Evolutionary conservation across 2,329 filamentous ascomycete species (phyloP).

Genomic region (Monosporascus sp.): DNA sequence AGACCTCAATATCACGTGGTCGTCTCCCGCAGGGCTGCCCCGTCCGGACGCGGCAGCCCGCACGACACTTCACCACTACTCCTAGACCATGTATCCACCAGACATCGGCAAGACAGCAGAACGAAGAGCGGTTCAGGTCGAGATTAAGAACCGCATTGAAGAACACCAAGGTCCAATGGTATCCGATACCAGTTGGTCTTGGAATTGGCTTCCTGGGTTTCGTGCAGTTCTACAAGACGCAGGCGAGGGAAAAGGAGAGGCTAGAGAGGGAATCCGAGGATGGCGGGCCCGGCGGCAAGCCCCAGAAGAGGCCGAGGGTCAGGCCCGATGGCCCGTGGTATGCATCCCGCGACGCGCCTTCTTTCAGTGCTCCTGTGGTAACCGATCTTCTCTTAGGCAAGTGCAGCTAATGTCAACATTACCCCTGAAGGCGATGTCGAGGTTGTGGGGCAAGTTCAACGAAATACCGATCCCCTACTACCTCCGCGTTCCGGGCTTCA

Average conservation of each 20-base stretch:
- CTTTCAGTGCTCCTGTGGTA: too few species aligned
- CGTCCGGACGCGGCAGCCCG: constrained; percentile 11
- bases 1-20: constrained; percentile 9
- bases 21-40: constrained; percentile 14
- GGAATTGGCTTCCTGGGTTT: constrained; percentile 80
- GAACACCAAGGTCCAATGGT: constrained; percentile 69
- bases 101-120: constrained; percentile 37
- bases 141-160: constrained; percentile 45
- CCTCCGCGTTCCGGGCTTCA: constrained; percentile 83
- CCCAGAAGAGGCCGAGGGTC: constrained; percentile 56
- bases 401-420: constrained; percentile 92
- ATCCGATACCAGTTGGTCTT: constrained; percentile 80
- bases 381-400: constrained; percentile 47
- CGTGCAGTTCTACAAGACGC: constrained; percentile 77
- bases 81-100: constrained; percentile 35
- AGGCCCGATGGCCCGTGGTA: constrained; percentile 82
- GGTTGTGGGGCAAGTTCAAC: constrained; percentile 88
- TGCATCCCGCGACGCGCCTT: too few species aligned
- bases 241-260: constrained; percentile 48
- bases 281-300: constrained; percentile 35
- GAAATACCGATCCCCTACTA: constrained; percentile 84
- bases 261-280: constrained; percentile 39
- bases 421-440: constrained; percentile 83
- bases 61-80: constrained; percentile 17
- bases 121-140: constrained; percentile 41